These are phyloP conservation scores for Eutrema yunnanense DNA, from an alignment of 345 rosid genomes.

Conservation along the genomic window DNA sequence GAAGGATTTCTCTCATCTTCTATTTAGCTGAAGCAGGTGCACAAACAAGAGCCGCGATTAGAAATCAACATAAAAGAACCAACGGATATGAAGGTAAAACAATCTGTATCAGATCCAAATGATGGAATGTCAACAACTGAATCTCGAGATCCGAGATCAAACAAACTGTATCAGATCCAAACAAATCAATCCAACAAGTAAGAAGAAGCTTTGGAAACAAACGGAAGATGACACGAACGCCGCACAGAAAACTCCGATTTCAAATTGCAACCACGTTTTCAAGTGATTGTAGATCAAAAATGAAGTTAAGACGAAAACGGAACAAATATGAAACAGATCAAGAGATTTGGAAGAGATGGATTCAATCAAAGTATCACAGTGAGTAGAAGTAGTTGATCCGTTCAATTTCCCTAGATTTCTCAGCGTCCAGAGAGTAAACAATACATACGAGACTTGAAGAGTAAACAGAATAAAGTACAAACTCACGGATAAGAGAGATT, in stretches of 20 bases:
- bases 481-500: conserved; percentile 11
- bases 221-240: too few relatives aligned
- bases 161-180: conserved; percentile 12
- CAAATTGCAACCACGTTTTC: background rate
- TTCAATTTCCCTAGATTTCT: background rate
- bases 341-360: background rate
- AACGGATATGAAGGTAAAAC: background rate
- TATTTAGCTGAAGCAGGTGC: background rate
- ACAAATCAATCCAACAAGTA: background rate
- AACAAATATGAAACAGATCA: background rate
- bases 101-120: conserved; percentile 1
- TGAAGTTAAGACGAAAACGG: background rate
- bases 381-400: background rate
- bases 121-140: background rate
- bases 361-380: background rate
- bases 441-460: background rate
- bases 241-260: background rate
- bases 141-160: conserved; percentile 10
- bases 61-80: background rate
- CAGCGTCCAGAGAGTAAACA: background rate
- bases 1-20: conserved; percentile 76
- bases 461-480: background rate
- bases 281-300: background rate
- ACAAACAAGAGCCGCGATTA: conserved; percentile 7
- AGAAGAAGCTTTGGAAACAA: too few relatives aligned